Percentiles rank a stretch among this genome's conserved stretches.
Conservation (phyloP, 768 basidiomycete genomes). For the Kwoniella europaea region DNA sequence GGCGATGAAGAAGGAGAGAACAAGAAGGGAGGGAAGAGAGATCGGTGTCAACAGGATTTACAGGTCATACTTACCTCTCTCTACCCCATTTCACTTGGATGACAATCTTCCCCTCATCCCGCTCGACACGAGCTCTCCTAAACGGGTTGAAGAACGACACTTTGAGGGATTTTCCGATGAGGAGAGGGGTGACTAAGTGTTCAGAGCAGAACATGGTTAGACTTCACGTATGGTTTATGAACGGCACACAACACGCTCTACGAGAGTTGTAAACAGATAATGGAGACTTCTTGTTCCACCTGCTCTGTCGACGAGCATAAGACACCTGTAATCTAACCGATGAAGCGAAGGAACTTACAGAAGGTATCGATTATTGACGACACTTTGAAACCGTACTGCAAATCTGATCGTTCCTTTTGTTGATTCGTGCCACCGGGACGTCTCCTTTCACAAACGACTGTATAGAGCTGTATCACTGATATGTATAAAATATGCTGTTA, state of each 20-base stretch:
- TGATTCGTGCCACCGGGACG: too few species aligned
- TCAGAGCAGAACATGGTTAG: not conserved
- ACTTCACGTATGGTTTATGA: too few species aligned
- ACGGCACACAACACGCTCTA: too few species aligned
- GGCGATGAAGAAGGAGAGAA: not conserved
- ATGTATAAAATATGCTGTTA: not conserved
- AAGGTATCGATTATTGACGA: constrained; percentile 18
- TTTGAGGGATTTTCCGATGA: constrained; percentile 26
- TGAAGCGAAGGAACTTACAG: constrained; percentile 10
- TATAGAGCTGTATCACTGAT: not conserved
- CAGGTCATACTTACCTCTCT: constrained; percentile 39
- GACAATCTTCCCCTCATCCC: constrained; percentile 40
- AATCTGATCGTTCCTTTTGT: not conserved
- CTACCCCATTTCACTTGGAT: constrained; percentile 52
- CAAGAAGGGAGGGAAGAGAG: not conserved
- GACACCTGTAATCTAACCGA: not conserved
- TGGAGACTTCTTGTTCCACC: too few species aligned
- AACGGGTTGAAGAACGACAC: constrained; percentile 57
- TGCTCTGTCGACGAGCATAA: not conserved
- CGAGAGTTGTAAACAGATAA: too few species aligned
- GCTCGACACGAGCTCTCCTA: constrained; percentile 46
- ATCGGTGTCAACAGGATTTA: too few species aligned
- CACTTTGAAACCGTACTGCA: constrained; percentile 16
- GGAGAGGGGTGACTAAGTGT: constrained; percentile 23
- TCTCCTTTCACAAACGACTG: too few species aligned